Conservation (phyloP, 2,329 filamentous ascomycete genomes). For the Aspergillus brunneoviolaceus region DNA sequence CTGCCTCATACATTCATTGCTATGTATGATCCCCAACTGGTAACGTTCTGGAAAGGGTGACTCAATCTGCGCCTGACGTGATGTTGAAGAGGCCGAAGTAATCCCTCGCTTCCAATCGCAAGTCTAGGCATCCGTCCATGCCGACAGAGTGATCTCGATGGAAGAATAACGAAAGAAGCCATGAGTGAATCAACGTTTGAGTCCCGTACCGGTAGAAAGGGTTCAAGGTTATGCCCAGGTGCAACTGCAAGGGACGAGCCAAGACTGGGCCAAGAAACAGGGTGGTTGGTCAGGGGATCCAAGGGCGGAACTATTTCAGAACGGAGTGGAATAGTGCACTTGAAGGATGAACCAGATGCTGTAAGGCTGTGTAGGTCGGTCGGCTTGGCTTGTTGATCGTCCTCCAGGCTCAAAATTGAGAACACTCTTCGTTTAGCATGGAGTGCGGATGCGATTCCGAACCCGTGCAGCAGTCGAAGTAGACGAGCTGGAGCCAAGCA, state of each 20-base stretch:
- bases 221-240: not conserved
- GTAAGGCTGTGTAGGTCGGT: not conserved
- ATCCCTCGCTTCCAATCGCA: not conserved
- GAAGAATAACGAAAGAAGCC: not conserved
- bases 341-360: too few species aligned
- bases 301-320: not conserved
- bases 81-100: not conserved
- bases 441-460: too few species aligned
- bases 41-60: too few species aligned
- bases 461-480: not conserved
- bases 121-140: not conserved
- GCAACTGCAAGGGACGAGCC: not conserved
- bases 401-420: not conserved
- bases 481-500: not conserved
- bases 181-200: too few species aligned
- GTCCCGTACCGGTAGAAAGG: not conserved
- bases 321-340: not conserved
- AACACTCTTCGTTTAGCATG: too few species aligned
- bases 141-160: not conserved
- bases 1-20: too few species aligned
- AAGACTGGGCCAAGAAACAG: not conserved
- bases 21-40: too few species aligned
- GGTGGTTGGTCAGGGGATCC: not conserved
- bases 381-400: not conserved
- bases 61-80: too few species aligned